Evolutionary conservation across 2,329 filamentous ascomycete genomes (phyloP).

Genomic region (Aureobasidium leucospermi): DNA sequence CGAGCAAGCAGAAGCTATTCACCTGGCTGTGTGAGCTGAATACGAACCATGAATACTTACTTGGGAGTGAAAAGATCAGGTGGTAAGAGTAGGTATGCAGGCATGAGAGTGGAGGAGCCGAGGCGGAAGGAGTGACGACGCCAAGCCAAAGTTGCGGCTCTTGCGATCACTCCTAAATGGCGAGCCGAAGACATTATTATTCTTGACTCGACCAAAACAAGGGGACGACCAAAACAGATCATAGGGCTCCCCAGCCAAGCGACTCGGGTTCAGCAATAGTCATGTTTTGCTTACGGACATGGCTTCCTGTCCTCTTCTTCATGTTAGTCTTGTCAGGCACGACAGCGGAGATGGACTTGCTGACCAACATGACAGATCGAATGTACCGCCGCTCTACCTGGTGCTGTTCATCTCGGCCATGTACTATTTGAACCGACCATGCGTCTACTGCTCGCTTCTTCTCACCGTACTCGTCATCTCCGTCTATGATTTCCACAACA

Average conservation of each 20-base stretch:
- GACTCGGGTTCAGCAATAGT: slow-evolving; percentile 12
- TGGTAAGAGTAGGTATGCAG: no score
- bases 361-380: slow-evolving; percentile 30
- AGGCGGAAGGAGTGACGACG: neutral
- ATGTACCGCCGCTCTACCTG: slow-evolving; percentile 43
- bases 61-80: no score
- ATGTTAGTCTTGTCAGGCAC: slow-evolving; percentile 35
- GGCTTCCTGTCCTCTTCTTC: slow-evolving; percentile 44
- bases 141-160: neutral
- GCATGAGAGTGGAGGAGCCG: neutral
- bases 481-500: slow-evolving; percentile 85
- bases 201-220: neutral
- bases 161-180: neutral
- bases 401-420: slow-evolving; percentile 66
- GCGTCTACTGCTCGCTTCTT: slow-evolving; percentile 94
- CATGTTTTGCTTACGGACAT: slow-evolving; percentile 62
- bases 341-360: neutral
- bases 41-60: no score
- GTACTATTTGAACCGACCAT: slow-evolving; percentile 93
- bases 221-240: neutral
- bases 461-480: slow-evolving; percentile 92
- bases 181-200: neutral
- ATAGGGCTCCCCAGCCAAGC: neutral
- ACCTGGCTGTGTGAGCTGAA: no score
- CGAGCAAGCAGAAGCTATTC: no score